Conservation (phyloP, 2,329 filamentous ascomycete genomes). For the Escovopsis sp. region DNA sequence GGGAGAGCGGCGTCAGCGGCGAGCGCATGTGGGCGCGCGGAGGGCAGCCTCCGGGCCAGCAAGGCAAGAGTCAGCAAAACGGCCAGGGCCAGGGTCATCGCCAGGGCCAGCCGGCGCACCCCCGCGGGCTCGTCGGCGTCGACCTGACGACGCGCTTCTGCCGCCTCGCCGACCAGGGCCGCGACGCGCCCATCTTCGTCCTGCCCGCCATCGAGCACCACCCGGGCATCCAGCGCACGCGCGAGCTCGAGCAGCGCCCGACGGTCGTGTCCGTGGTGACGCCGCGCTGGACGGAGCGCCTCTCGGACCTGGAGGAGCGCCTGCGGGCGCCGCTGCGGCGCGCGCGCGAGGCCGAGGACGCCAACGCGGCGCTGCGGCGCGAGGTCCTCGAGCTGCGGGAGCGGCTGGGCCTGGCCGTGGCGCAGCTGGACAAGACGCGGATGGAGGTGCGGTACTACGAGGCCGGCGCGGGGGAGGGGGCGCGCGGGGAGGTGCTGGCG, state of each 20-base stretch:
- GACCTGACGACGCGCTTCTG: conserved; percentile 38
- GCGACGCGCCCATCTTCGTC: conserved; percentile 34
- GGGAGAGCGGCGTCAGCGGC: conserved; percentile 25
- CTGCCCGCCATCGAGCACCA: conserved; percentile 35
- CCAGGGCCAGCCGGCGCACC: conserved; percentile 15
- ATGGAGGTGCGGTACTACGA: conserved; percentile 11
- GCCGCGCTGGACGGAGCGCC: conserved; percentile 18
- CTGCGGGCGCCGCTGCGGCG: conserved; percentile 11
- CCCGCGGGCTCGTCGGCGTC: conserved; percentile 32
- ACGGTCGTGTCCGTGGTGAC: conserved; percentile 19
- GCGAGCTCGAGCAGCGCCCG: conserved; percentile 29
- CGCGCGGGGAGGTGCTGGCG: conserved; percentile 3
- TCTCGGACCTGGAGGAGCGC: conserved; percentile 17
- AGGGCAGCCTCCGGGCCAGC: too few species aligned
- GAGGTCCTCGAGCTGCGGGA: conserved; percentile 11
- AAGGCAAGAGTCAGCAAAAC: too few species aligned
- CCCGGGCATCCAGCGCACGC: conserved; percentile 28
- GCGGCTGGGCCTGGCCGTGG: conserved; percentile 9
- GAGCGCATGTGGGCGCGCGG: conserved; percentile 20
- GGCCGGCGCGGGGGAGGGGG: not conserved
- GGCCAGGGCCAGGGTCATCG: not conserved
- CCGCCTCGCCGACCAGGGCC: conserved; percentile 30
- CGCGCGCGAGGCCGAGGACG: conserved; percentile 7
- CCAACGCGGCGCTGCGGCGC: conserved; percentile 9
- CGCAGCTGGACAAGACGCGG: conserved; percentile 8